phyloP scores from a whole-genome alignment of 1,139 yeast species.

The Suhomyces coccinellae region DNA sequence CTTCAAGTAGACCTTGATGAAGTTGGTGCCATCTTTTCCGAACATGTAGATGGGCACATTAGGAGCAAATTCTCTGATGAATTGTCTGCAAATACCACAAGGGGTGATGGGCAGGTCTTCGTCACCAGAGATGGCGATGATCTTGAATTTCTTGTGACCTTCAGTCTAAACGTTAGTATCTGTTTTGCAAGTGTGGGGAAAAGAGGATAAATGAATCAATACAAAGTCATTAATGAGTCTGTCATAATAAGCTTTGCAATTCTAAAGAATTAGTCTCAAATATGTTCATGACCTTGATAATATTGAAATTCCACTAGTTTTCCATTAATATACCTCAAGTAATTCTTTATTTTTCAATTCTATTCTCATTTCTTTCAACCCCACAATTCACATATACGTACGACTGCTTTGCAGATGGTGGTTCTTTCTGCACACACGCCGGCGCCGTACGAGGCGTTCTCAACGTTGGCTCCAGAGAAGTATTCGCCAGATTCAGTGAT shows the following conservation, averaged over 20 bases:
- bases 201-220: too few relatives aligned
- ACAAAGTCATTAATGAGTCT: too few relatives aligned
- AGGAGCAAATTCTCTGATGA: slow-evolving; percentile 70
- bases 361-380: background rate
- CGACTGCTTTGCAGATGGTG: slow-evolving; percentile 68
- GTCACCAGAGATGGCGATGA: slow-evolving; percentile 75
- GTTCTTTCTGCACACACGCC: slow-evolving; percentile 90
- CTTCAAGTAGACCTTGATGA: slow-evolving; percentile 47
- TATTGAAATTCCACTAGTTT: too few relatives aligned
- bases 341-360: too few relatives aligned
- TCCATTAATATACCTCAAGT: too few relatives aligned
- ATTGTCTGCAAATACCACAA: slow-evolving; percentile 93
- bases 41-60: slow-evolving; percentile 63
- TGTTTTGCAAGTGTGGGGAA: too few relatives aligned
- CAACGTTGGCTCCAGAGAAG: slow-evolving; percentile 81
- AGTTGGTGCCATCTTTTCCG: slow-evolving; percentile 47
- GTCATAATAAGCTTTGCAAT: too few relatives aligned
- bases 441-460: slow-evolving; percentile 90
- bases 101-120: slow-evolving; percentile 67
- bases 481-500: slow-evolving; percentile 51
- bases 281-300: too few relatives aligned
- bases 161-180: slow-evolving; percentile 29
- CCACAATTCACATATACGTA: slow-evolving; percentile 23
- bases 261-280: too few relatives aligned
- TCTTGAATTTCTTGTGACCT: slow-evolving; percentile 50